phyloP scores from a whole-genome alignment of 768 basidiomycete genomes.

The Tylopilus plumbeoviolaceoides region DNA sequence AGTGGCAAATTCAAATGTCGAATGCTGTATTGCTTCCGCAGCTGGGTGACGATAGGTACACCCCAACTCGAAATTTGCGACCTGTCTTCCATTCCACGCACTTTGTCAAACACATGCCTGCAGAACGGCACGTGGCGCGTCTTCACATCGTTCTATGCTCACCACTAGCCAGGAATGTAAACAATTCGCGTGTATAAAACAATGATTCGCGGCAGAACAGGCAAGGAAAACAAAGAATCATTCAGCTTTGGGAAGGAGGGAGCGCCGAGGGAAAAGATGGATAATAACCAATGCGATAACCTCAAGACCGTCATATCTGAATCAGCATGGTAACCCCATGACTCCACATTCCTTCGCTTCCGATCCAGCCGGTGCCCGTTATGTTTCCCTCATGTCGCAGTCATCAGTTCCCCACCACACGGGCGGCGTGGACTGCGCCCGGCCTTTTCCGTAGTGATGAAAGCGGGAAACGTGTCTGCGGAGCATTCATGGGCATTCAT shows the following conservation, averaged over 20 bases:
- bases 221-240: background rate
- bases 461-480: background rate
- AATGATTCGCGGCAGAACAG: constrained; percentile 1
- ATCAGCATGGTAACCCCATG: constrained; percentile 8
- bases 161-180: constrained; percentile 12
- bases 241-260: constrained; percentile 14
- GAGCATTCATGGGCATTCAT: background rate
- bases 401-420: background rate
- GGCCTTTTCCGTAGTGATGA: background rate
- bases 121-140: background rate
- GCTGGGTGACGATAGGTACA: background rate
- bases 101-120: constrained; percentile 2
- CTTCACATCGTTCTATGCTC: background rate
- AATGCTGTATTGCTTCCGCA: constrained; percentile 14
- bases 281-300: constrained; percentile 8
- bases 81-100: constrained; percentile 14
- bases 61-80: background rate
- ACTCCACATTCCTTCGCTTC: background rate
- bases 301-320: constrained; percentile 5
- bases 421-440: background rate
- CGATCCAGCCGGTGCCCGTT: background rate
- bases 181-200: background rate
- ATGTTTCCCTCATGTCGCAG: background rate
- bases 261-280: constrained; percentile 12
- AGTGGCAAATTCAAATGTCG: constrained; percentile 7